Evolutionary conservation across 352 stramenopile species (phyloP).

Genomic region (Phytophthora podocarpi): DNA sequence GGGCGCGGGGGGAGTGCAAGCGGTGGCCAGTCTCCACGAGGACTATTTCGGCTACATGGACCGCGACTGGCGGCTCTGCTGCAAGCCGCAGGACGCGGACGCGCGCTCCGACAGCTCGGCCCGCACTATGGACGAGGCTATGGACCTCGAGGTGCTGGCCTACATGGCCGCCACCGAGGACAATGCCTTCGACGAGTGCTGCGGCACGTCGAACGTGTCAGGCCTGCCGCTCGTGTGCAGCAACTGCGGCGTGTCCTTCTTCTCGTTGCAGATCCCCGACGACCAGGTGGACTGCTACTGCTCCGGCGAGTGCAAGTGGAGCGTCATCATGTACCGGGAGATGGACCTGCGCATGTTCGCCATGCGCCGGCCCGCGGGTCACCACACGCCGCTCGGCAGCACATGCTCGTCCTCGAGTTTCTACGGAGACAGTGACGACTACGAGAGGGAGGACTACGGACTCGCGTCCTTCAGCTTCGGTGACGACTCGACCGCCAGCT

Average conservation of each 20-base stretch:
- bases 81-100: constrained; percentile 19
- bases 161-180: constrained; percentile 29
- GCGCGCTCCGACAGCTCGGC: constrained; percentile 31
- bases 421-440: constrained; percentile 21
- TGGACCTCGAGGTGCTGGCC: constrained; percentile 53
- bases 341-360: constrained; percentile 76
- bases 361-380: constrained; percentile 38
- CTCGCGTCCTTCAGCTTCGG: constrained; percentile 24
- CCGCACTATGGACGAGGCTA: constrained; percentile 36
- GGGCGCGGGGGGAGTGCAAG: constrained; percentile 9
- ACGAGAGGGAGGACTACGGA: constrained; percentile 13
- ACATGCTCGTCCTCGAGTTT: constrained; percentile 36
- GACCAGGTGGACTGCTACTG: constrained; percentile 82
- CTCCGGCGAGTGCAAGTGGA: constrained; percentile 91
- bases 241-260: constrained; percentile 87
- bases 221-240: constrained; percentile 77
- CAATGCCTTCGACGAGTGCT: constrained; percentile 14
- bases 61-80: constrained; percentile 17
- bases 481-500: constrained; percentile 33
- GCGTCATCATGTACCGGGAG: constrained; percentile 85
- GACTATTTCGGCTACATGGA: constrained; percentile 20
- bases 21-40: constrained; percentile 7
- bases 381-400: constrained; percentile 10
- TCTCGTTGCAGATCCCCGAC: constrained; percentile 67
- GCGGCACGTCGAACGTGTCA: constrained; percentile 39